A percentile compares a stretch with the other conserved stretches of the same genome.
These are phyloP conservation scores for Chaetomium sp. DNA, from an alignment of 2,329 filamentous ascomycete species.

Conservation along the genomic window DNA sequence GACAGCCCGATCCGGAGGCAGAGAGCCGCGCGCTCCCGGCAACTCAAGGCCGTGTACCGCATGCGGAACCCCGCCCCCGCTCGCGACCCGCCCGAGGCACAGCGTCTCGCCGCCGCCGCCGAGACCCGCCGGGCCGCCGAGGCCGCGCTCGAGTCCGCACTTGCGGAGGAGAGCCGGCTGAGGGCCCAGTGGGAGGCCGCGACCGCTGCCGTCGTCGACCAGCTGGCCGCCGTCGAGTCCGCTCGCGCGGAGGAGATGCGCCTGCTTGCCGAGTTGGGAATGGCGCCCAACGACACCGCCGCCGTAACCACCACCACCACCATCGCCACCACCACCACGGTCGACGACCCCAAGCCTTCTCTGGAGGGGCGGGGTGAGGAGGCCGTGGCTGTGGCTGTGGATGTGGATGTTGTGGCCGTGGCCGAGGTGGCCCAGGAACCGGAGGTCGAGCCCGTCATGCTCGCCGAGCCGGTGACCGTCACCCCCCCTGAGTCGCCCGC, in stretches of 20 bases:
- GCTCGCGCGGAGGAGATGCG: slow-evolving; percentile 20
- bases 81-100: no score
- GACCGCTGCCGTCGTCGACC: background rate
- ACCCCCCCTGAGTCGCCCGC: background rate
- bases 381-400: background rate
- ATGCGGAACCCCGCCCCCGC: no score
- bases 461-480: background rate
- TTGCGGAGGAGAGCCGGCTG: slow-evolving; percentile 21
- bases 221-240: background rate
- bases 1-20: no score
- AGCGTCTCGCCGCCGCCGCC: slow-evolving; percentile 1
- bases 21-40: no score
- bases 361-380: background rate
- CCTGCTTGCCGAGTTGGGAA: slow-evolving; percentile 5
- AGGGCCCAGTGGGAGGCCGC: background rate
- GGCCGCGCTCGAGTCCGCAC: slow-evolving; percentile 11
- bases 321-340: no score
- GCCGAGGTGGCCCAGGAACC: background rate
- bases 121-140: background rate
- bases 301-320: no score
- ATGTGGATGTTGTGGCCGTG: background rate
- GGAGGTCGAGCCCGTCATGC: background rate
- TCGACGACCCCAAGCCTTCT: slow-evolving; percentile 10
- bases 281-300: background rate
- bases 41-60: no score